Percentiles rank a stretch among this genome's conserved stretches.
Evolutionary conservation across 2,329 filamentous ascomycete species (phyloP).

Genomic region (Stemphylium vesicarium): DNA sequence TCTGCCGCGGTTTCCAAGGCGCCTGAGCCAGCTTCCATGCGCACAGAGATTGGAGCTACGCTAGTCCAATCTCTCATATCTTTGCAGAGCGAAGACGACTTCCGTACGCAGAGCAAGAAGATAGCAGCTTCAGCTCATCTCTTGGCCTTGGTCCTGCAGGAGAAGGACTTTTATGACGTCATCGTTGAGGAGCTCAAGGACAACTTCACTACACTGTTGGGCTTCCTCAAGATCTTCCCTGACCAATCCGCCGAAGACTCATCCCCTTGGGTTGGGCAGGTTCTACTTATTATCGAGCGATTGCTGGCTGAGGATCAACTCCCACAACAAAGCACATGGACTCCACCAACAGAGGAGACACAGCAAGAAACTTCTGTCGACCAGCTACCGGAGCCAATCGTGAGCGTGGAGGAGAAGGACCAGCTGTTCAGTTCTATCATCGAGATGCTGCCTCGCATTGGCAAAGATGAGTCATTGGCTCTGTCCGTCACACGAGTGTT

Average conservation of each 20-base stretch:
- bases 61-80: conserved; percentile 83
- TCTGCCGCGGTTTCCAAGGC: conserved; percentile 70
- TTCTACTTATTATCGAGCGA: conserved; percentile 88
- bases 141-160: conserved; percentile 84
- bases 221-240: conserved; percentile 75
- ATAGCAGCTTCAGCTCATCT: conserved; percentile 92
- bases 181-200: conserved; percentile 77
- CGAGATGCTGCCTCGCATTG: conserved; percentile 81
- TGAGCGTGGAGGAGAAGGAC: conserved; percentile 70
- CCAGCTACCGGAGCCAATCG: conserved; percentile 64
- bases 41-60: conserved; percentile 80
- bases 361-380: conserved; percentile 62
- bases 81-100: conserved; percentile 64
- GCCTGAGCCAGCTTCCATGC: conserved; percentile 63
- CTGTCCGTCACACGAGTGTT: conserved; percentile 83
- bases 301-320: conserved; percentile 88
- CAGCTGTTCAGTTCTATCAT: conserved; percentile 78
- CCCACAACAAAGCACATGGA: conserved; percentile 77
- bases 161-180: conserved; percentile 78
- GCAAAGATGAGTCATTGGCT: conserved; percentile 84
- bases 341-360: conserved; percentile 56
- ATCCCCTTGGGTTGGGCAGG: conserved; percentile 91
- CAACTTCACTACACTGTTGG: conserved; percentile 76
- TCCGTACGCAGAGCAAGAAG: conserved; percentile 66
- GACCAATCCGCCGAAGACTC: conserved; percentile 75